Evolutionary conservation across 257 asterid genomes (phyloP).

Genomic region (Solanum pimpinellifolium): DNA sequence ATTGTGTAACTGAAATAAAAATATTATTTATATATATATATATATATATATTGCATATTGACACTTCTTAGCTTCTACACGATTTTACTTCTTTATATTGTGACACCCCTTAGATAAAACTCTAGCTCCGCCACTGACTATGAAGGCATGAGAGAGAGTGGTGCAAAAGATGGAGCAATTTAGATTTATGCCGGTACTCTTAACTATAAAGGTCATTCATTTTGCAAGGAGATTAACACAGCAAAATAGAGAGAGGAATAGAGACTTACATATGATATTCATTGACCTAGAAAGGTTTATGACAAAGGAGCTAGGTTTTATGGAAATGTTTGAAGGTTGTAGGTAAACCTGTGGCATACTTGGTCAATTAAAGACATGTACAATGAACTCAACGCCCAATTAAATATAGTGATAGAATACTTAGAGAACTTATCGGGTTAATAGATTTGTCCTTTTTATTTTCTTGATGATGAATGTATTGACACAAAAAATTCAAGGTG

Average conservation of each 20-base stretch:
- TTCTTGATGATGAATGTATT: neutral
- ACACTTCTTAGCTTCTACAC: too few species aligned
- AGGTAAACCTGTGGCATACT: neutral
- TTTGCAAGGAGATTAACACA: neutral
- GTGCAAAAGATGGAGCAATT: neutral
- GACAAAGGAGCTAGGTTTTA: neutral
- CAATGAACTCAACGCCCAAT: neutral
- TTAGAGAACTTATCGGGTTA: neutral
- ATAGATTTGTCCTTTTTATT: too few species aligned
- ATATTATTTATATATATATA: too few species aligned
- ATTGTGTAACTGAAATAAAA: too few species aligned
- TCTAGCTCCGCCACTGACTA: too few species aligned
- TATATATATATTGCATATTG: too few species aligned
- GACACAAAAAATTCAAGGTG: neutral
- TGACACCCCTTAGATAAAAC: too few species aligned
- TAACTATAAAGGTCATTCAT: rapidly evolving
- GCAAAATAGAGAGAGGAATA: neutral
- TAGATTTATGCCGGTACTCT: too few species aligned
- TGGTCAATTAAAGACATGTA: neutral
- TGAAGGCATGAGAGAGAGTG: neutral
- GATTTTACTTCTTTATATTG: too few species aligned
- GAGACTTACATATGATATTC: too few species aligned
- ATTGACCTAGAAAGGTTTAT: neutral
- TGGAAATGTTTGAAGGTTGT: neutral
- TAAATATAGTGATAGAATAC: neutral